Evolutionary conservation across 1,139 yeast species (phyloP), one percentile per base, ranked within the genome.

Genomic region (Magnusiomyces suaveolens): DNA sequence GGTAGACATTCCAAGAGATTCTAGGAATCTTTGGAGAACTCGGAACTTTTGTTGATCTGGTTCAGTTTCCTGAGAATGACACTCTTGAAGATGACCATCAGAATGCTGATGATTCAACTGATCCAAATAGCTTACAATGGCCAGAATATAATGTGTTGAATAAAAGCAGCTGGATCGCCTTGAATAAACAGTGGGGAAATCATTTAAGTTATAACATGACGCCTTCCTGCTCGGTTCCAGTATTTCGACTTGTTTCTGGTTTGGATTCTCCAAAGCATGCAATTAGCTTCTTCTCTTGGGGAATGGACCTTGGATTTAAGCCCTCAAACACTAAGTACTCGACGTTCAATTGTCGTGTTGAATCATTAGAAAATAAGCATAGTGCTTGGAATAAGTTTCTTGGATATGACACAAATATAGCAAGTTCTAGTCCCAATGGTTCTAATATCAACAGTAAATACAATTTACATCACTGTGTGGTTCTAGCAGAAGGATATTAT

Each of bases 401-500:
- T 2, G 43, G 26, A 29, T 33, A 33, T n/a, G 29, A 24, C 14
- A 21, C 16, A 2, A 10, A 8, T 16, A 43, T 23, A 43, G 14
- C 26, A 43, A 24, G n/a, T 23, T 14, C 16, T 24, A 32, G 32
- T 43, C 20, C n/a, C n/a, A 33, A 33, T 3, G 46, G 66, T 67
- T n/a, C 60, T 55, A 63, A 68, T 61, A 61, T 68, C 12, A 6
- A 29, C 6, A 12, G 12, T 29, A 29, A 29, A 29, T 3, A 36
- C 18, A 36, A 10, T 60, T 54, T 2, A 3, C 68, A 66, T 21
- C 73, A 75, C 54, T 89, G 96, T 65, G 82, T 83, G 1, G 79
- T 88, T 0, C 90, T 95, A 0, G 77, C 86, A 46, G 79, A 80
- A 62, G 97, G 97, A 0, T 90, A 89, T 67, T 89, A 79, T 64